Base-by-base conservation (phyloP, 306 rosid species). In the Boehmeria nivea region DNA sequence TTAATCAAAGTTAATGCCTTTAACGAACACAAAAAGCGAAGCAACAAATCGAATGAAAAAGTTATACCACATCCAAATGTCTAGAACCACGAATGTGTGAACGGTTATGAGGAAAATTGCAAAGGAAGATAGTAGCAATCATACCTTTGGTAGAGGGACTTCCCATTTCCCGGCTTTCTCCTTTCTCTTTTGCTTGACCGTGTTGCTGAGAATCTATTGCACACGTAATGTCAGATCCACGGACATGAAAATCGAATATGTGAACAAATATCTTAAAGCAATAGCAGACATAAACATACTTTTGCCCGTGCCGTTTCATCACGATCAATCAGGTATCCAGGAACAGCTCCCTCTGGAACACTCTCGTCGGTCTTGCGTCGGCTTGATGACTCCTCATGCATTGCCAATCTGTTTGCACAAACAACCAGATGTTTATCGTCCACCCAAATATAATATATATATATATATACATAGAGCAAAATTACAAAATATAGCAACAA, bases 101-200 rank as follows among this genome's bases (percentile, higher is more conserved):
- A 21, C 15, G 37, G n/a, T n/a, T 3, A 11, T 9, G 18, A 4
- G 3, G 15, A 12, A n/a, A 28, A 5, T n/a, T 43, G 53, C 47
- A 16, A 13, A 7, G 19, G 62, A 54, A 25, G 14, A 28, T 33
- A 34, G 44, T 46, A 8, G 1, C 17, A 20, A 15, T 43, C 63
- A 69, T 65, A 83, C 97, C 90, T 90, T 86, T 21, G 97, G 95
- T 22, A 90, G 73, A 56, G 97, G 97, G 15, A 90, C 97, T 72
- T 86, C 97, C 94, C 97, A 90, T 69, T 86, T 90, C 38, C 97
- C 97, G 60, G 97, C 95, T 64, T 82, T 90, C 76, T 90, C 97
- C 64, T 90, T 90, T 71, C 95, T 71, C 70, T 90, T 90, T 72
- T 86, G 95, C 94, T 90, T 86, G 54, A 90, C 67, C 16, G 97